Evolutionary conservation across 768 basidiomycete species (phyloP).

Genomic region (Boletus subcaerulescens): DNA sequence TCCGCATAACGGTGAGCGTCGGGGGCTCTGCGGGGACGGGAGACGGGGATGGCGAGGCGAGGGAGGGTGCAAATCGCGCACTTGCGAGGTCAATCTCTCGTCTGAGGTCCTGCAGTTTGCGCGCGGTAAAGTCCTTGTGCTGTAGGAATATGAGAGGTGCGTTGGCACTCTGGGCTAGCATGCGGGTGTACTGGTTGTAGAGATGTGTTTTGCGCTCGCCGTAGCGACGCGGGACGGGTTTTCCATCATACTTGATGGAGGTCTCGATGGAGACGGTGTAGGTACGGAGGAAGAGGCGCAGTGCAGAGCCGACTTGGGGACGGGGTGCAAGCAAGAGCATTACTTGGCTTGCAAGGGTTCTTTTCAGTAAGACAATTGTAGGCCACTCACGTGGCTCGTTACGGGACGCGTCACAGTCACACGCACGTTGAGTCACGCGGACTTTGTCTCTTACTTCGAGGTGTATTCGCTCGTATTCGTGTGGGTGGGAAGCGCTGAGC

Average conservation of each 20-base stretch:
- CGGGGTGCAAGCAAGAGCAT: conserved; percentile 12
- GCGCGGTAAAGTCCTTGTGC: conserved; percentile 71
- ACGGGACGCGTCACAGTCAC: conserved; percentile 27
- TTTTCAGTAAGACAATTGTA: no score
- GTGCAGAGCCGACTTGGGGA: background rate
- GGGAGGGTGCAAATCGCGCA: conserved; percentile 34
- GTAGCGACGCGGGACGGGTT: conserved; percentile 64
- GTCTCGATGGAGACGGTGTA: conserved; percentile 60
- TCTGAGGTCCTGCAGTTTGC: conserved; percentile 65
- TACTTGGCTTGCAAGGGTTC: no score
- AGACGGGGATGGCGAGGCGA: conserved; percentile 34
- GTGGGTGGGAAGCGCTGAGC: conserved; percentile 21
- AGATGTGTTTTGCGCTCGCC: conserved; percentile 77
- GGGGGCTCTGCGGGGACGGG: conserved; percentile 38
- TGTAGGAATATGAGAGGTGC: conserved; percentile 76
- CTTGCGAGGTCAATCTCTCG: conserved; percentile 61
- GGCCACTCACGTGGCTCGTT: background rate
- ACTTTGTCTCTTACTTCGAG: conserved; percentile 20
- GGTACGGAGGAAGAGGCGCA: conserved; percentile 31
- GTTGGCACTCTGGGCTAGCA: conserved; percentile 55
- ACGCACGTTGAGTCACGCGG: conserved; percentile 21
- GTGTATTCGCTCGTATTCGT: conserved; percentile 18
- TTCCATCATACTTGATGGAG: conserved; percentile 50
- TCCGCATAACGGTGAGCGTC: conserved; percentile 66
- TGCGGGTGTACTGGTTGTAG: conserved; percentile 73